phyloP scores from a whole-genome alignment of 495 filamentous ascomycete genomes.

The Podospora pseudocomata region DNA sequence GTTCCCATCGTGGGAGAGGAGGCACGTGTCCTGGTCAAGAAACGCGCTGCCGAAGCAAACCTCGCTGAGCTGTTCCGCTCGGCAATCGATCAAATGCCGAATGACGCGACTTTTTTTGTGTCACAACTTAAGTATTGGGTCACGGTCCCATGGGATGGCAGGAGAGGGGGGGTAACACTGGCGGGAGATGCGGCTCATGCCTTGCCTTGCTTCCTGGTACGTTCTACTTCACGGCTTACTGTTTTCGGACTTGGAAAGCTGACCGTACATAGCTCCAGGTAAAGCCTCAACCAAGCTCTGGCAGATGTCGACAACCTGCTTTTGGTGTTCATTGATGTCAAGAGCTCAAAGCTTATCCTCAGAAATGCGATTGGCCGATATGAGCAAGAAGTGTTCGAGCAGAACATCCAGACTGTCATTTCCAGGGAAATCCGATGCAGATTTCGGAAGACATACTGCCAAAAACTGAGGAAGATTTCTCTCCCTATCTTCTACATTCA shows the following conservation, averaged over 20 bases:
- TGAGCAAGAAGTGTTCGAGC: constrained; percentile 8
- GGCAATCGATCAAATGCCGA: constrained; percentile 7
- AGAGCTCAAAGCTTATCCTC: background rate
- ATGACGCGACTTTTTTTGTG: constrained; percentile 8
- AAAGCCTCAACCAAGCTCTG: constrained; percentile 16
- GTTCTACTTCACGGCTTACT: background rate
- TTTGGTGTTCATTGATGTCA: background rate
- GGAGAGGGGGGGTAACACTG: constrained; percentile 5
- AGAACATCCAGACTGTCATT: too few species aligned
- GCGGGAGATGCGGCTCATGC: constrained; percentile 15
- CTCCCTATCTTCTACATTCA: too few species aligned
- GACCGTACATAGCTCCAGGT: constrained; percentile 8
- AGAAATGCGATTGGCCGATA: background rate
- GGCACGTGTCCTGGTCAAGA: constrained; percentile 1
- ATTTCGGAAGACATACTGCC: too few species aligned
- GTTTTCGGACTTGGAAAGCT: background rate
- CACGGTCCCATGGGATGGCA: constrained; percentile 10
- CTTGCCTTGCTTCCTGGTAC: constrained; percentile 11
- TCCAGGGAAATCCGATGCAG: too few species aligned
- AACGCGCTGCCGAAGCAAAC: background rate
- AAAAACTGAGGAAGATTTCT: too few species aligned
- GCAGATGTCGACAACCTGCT: background rate
- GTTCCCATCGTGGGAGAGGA: background rate
- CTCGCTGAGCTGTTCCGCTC: constrained; percentile 15
- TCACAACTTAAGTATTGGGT: constrained; percentile 12